These are phyloP conservation scores for Puccinia brachypodii DNA, from an alignment of 1,284 basidiomycete genomes.

Conservation along the genomic window DNA sequence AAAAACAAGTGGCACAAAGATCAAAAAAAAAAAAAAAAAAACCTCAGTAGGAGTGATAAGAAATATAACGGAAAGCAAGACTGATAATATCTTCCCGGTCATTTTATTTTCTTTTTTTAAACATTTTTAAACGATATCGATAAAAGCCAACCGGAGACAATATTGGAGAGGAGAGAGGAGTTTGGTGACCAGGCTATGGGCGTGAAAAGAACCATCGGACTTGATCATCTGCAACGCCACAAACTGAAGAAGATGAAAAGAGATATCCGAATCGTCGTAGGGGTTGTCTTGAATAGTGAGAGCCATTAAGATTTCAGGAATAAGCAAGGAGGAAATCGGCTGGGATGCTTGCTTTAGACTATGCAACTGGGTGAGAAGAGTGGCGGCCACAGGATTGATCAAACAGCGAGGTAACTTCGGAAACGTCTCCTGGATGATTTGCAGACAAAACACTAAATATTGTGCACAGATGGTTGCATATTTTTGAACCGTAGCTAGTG, in stretches of 20 bases:
- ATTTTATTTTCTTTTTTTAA: too few relatives aligned
- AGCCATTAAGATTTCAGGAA: not conserved
- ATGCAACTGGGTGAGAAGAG: not conserved
- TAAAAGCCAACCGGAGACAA: not conserved
- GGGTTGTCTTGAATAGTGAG: not conserved
- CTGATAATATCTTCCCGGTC: too few relatives aligned
- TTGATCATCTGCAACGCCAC: not conserved
- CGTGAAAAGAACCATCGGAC: not conserved
- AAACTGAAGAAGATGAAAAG: not conserved
- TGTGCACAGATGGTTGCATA: not conserved
- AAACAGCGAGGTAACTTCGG: not conserved
- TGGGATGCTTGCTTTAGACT: not conserved
- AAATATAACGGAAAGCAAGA: too few relatives aligned
- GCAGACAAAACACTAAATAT: not conserved
- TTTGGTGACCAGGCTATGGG: not conserved
- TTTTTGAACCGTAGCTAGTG: not conserved
- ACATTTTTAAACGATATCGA: too few relatives aligned
- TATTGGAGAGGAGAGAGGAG: not conserved
- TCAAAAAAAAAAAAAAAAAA: too few relatives aligned
- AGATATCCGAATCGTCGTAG: not conserved
- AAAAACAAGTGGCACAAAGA: too few relatives aligned
- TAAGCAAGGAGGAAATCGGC: not conserved
- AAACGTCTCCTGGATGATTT: not conserved
- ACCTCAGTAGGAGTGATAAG: too few relatives aligned
- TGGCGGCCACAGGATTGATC: not conserved